phyloP scores from a whole-genome alignment of 1,139 yeast species.

The Candida sanyaensis region DNA sequence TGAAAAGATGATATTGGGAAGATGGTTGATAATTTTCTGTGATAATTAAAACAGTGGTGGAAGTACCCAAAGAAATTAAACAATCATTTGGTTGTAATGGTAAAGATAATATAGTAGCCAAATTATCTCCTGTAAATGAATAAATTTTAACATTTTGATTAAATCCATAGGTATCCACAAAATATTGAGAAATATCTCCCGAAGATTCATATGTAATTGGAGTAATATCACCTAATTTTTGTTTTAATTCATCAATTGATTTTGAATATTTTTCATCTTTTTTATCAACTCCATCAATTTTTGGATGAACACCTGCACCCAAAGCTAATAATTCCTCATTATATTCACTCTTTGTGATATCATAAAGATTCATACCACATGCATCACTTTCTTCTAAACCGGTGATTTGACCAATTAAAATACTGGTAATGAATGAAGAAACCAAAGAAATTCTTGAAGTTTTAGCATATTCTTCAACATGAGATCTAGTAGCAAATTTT shows the following conservation, averaged over 20 bases:
- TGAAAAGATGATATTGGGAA: slow-evolving; percentile 79
- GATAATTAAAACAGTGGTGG: slow-evolving; percentile 81
- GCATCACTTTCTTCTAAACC: slow-evolving; percentile 83
- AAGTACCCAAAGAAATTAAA: slow-evolving; percentile 82
- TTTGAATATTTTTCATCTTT: slow-evolving; percentile 19
- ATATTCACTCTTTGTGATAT: slow-evolving; percentile 55
- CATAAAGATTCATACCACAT: slow-evolving; percentile 90
- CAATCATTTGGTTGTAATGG: slow-evolving; percentile 79
- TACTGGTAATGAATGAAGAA: slow-evolving; percentile 74
- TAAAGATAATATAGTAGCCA: slow-evolving; percentile 83
- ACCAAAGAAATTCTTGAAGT: slow-evolving; percentile 73
- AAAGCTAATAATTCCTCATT: slow-evolving; percentile 53
- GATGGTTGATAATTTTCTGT: slow-evolving; percentile 81
- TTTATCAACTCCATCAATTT: slow-evolving; percentile 30
- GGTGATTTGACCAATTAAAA: slow-evolving; percentile 64
- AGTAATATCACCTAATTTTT: slow-evolving; percentile 53
- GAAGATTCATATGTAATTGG: slow-evolving; percentile 43
- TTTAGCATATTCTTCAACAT: slow-evolving; percentile 52
- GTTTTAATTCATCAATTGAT: slow-evolving; percentile 41
- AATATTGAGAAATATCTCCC: slow-evolving; percentile 59
- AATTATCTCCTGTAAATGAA: slow-evolving; percentile 86
- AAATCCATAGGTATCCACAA: slow-evolving; percentile 65
- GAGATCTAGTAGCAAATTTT: slow-evolving; percentile 57
- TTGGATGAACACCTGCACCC: slow-evolving; percentile 52
- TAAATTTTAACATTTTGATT: slow-evolving; percentile 53